These are phyloP conservation scores for Cornus kousa DNA, from an alignment of 148 eudicot species.

Conservation along the genomic window DNA sequence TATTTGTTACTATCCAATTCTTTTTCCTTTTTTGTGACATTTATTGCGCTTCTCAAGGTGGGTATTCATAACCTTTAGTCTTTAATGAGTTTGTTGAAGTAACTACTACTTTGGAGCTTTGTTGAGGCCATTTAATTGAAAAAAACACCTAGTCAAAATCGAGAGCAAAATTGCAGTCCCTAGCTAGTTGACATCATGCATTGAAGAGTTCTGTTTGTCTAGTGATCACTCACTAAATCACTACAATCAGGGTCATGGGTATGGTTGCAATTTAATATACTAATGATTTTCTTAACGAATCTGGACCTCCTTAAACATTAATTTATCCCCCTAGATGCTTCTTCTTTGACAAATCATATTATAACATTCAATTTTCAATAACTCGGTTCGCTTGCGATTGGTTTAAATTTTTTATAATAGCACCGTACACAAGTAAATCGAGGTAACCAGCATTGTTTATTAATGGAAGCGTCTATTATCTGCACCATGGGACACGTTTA, in stretches of 20 bases:
- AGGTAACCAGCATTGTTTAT: slow-evolving; percentile 36
- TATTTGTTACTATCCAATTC: neutral
- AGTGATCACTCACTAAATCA: slow-evolving; percentile 40
- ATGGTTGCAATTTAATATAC: slow-evolving; percentile 12
- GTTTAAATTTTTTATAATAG: slow-evolving; percentile 6
- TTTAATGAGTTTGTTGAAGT: slow-evolving; percentile 68
- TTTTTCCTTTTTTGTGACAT: slow-evolving; percentile 17
- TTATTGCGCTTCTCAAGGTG: slow-evolving; percentile 49
- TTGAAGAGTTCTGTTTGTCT: slow-evolving; percentile 40
- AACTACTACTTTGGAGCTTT: slow-evolving; percentile 51
- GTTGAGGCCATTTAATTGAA: slow-evolving; percentile 27
- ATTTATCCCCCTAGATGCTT: slow-evolving; percentile 52
- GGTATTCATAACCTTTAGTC: slow-evolving; percentile 41
- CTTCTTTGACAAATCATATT: slow-evolving; percentile 35
- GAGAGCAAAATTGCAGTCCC: slow-evolving; percentile 16
- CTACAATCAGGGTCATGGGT: neutral
- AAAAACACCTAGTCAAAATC: slow-evolving; percentile 15
- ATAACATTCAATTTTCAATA: slow-evolving; percentile 40
- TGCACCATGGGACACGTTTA: slow-evolving; percentile 77
- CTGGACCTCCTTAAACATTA: slow-evolving; percentile 24
- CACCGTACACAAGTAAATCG: slow-evolving; percentile 32
- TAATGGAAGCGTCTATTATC: slow-evolving; percentile 77
- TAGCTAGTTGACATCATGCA: slow-evolving; percentile 30
- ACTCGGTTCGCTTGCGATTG: slow-evolving; percentile 23
- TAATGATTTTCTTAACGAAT: slow-evolving; percentile 6